Base-by-base conservation (phyloP, 2,329 filamentous ascomycete genomes). In the Neoarthrinium moseri region DNA sequence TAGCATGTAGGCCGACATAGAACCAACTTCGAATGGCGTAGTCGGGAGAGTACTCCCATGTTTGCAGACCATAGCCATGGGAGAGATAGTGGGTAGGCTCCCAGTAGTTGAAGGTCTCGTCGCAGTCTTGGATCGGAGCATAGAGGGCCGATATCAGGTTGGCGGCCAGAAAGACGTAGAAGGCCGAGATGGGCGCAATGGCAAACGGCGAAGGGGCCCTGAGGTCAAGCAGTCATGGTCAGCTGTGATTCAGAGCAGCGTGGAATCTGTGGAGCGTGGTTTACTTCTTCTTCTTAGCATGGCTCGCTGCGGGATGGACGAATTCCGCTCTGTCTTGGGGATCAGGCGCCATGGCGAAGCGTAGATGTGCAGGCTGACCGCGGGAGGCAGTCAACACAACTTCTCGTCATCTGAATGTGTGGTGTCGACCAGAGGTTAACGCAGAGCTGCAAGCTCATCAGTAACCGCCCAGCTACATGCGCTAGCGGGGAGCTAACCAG, bases 91-190 rank as follows among this genome's bases (percentile, higher is more conserved):
- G 94, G 0, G 91, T 84, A 0, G 94, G 92, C 60, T 99, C 94
- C 91, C 92, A 99, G 74, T 96, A 99, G 66, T 99, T 99, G 78
- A 95, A 99, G 10, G 92, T 92, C 72, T 99, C 94, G 59, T 99
- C 94, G 64, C 94, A 99, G 68, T 99, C 94, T 65, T 96, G 91
- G 54, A 99, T 96, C 0, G 94, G 94, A 2, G 91, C 85, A 64
- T 86, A 92, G 24, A 87, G 60, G 10, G 92, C 94, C 6, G 92
- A 88, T 18, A 92, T 58, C 15, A 87, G 54, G 61, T 90, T 90
- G 53, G 87, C 84, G 23, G 74, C 72, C 36, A 95, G 72, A 64
- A 95, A 94, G 52, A 89, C 68, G 61, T 87, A 94, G 64, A 96
- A 95, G 11, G 87, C 87, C 37, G 81, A 77, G 54, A 89, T 87